These are phyloP conservation scores for Rhodofomes roseus DNA, from an alignment of 1,284 basidiomycete species.

Conservation along the genomic window DNA sequence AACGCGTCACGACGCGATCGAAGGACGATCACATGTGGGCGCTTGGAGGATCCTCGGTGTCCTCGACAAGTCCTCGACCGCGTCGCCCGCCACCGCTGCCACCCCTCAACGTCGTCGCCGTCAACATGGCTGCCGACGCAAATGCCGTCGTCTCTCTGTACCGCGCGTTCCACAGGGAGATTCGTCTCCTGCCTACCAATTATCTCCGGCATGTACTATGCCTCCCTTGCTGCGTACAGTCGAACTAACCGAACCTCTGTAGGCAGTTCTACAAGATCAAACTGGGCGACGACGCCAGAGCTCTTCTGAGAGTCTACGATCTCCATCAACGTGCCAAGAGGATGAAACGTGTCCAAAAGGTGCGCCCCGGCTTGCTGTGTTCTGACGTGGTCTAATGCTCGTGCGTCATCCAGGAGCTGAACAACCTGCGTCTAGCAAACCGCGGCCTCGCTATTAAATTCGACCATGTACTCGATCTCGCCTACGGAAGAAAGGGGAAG, in stretches of 20 bases:
- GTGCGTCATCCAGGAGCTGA: slow-evolving; percentile 43
- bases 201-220: slow-evolving; percentile 50
- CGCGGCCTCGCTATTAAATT: slow-evolving; percentile 50
- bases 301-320: slow-evolving; percentile 19
- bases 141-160: slow-evolving; percentile 41
- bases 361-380: slow-evolving; percentile 18
- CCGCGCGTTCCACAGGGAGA: slow-evolving; percentile 48
- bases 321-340: slow-evolving; percentile 34
- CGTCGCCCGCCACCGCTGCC: background rate
- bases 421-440: slow-evolving; percentile 56
- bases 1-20: slow-evolving; percentile 1
- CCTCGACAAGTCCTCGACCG: background rate
- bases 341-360: slow-evolving; percentile 49
- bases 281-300: slow-evolving; percentile 52
- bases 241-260: slow-evolving; percentile 12
- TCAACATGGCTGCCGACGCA: background rate
- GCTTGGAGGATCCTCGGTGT: background rate
- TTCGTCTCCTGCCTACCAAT: slow-evolving; percentile 48
- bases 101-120: no score
- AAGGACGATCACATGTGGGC: background rate
- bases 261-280: slow-evolving; percentile 69
- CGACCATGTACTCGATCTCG: slow-evolving; percentile 59
- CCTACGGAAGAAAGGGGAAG: slow-evolving; percentile 76
- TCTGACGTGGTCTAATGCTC: background rate
- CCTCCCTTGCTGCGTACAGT: slow-evolving; percentile 7